Evolutionary conservation across 352 stramenopile species (phyloP).

Genomic region (Globisporangium lucens): DNA sequence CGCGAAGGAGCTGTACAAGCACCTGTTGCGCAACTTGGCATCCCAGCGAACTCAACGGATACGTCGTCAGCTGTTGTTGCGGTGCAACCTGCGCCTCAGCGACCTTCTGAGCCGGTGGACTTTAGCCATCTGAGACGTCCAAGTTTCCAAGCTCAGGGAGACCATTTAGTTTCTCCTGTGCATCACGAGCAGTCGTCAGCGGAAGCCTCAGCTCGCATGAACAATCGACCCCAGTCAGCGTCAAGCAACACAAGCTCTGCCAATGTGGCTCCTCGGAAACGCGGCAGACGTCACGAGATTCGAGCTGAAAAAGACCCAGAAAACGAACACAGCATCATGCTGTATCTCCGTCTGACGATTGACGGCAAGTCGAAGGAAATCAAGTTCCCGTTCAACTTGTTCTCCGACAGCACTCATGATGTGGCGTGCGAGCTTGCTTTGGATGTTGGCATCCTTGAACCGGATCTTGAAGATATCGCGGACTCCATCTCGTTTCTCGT

Average conservation of each 20-base stretch:
- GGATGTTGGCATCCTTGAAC: conserved; percentile 91
- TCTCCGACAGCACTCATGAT: conserved; percentile 92
- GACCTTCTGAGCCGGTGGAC: conserved; percentile 11
- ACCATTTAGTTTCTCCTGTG: conserved; percentile 2
- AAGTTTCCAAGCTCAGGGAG: conserved; percentile 17
- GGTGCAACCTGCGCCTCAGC: neutral
- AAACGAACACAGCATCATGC: conserved; percentile 76
- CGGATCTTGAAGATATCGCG: conserved; percentile 92
- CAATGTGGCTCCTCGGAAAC: conserved; percentile 32
- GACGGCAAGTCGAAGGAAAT: conserved; percentile 94
- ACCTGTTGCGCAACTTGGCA: neutral
- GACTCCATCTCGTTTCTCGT: conserved; percentile 91
- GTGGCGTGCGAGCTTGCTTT: conserved; percentile 94
- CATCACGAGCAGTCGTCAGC: conserved; percentile 7
- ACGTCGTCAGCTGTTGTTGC: neutral
- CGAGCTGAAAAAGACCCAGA: conserved; percentile 77
- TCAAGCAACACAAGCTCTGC: conserved; percentile 16
- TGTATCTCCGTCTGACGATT: conserved; percentile 90
- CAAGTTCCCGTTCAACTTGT: conserved; percentile 95
- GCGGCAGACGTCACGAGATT: conserved; percentile 77
- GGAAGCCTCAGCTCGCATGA: conserved; percentile 1
- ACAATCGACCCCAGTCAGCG: conserved; percentile 29
- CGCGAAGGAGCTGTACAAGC: neutral
- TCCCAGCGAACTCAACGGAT: neutral
- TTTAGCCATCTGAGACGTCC: conserved; percentile 21